Conservation (phyloP, 2,329 filamentous ascomycete genomes). For the Dendrostoma leiphaemia region DNA sequence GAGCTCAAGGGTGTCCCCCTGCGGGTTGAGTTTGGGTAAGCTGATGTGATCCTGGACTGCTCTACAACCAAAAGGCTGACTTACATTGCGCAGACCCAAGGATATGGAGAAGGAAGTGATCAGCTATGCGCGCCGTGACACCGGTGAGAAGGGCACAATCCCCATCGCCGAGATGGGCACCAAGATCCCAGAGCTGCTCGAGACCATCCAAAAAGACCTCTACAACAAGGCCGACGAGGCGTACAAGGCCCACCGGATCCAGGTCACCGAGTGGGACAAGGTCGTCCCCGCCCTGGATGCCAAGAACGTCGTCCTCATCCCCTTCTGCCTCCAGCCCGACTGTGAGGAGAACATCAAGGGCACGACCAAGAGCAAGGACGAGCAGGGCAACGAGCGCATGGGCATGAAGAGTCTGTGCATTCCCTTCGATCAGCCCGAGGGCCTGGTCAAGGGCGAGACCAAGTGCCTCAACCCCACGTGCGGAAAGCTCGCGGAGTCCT, state of each 20-base stretch:
- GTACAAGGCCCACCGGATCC: slow-evolving; percentile 77
- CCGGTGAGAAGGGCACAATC: slow-evolving; percentile 78
- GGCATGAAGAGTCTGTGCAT: slow-evolving; percentile 72
- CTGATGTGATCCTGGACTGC: slow-evolving; percentile 58
- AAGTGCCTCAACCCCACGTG: slow-evolving; percentile 93
- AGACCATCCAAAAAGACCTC: slow-evolving; percentile 86
- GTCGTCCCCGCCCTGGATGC: slow-evolving; percentile 86
- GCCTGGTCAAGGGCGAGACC: slow-evolving; percentile 74
- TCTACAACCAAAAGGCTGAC: not conserved
- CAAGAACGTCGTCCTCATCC: slow-evolving; percentile 91
- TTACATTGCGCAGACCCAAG: slow-evolving; percentile 3
- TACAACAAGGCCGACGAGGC: slow-evolving; percentile 71
- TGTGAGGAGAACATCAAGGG: slow-evolving; percentile 97
- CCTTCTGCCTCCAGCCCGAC: slow-evolving; percentile 76
- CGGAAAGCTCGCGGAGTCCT: slow-evolving; percentile 71
- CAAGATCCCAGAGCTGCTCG: slow-evolving; percentile 76
- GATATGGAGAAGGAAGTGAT: slow-evolving; percentile 70
- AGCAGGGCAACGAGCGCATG: slow-evolving; percentile 57
- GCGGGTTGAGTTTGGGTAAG: slow-evolving; percentile 92
- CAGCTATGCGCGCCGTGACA: slow-evolving; percentile 83
- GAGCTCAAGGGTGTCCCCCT: slow-evolving; percentile 94
- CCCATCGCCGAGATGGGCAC: slow-evolving; percentile 70
- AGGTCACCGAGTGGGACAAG: slow-evolving; percentile 84
- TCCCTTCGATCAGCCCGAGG: slow-evolving; percentile 80
- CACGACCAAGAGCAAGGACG: slow-evolving; percentile 60